Conservation (phyloP, 2,329 filamentous ascomycete genomes). For the Corynespora cassiicola region DNA sequence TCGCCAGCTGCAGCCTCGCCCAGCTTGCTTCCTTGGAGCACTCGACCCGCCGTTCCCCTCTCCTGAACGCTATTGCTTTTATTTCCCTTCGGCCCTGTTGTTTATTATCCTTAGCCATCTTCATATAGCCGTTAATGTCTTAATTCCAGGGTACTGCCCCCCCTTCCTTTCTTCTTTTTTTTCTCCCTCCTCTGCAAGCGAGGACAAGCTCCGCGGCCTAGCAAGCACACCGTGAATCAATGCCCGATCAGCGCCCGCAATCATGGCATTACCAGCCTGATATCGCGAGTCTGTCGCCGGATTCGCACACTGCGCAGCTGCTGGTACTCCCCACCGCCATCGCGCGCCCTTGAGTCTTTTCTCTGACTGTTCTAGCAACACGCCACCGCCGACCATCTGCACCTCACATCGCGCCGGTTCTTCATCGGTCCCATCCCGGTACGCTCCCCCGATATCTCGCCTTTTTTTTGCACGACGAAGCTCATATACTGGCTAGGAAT, state of each 20-base stretch:
- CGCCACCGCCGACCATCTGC: conserved; percentile 66
- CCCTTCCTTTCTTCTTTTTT: conserved; percentile 11
- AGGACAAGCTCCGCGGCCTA: conserved; percentile 22
- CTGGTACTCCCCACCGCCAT: conserved; percentile 47
- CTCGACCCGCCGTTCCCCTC: no score
- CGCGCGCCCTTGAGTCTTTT: not conserved
- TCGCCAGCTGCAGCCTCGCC: not conserved
- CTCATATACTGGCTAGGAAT: conserved; percentile 48
- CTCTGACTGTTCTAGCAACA: conserved; percentile 57
- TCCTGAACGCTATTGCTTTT: no score
- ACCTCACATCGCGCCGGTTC: conserved; percentile 66
- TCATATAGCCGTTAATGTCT: conserved; percentile 17
- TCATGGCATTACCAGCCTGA: conserved; percentile 43
- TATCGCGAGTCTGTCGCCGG: conserved; percentile 47
- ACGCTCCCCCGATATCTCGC: conserved; percentile 15
- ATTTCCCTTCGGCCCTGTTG: conserved; percentile 23
- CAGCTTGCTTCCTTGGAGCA: conserved; percentile 10
- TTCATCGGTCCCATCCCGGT: conserved; percentile 70
- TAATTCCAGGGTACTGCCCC: conserved; percentile 20
- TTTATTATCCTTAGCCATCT: conserved; percentile 7
- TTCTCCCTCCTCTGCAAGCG: conserved; percentile 17
- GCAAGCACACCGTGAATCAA: conserved; percentile 22
- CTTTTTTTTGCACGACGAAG: conserved; percentile 5
- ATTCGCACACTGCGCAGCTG: conserved; percentile 62
- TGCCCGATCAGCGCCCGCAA: conserved; percentile 34